Percentiles rank a stretch among this genome's conserved stretches.
These are phyloP conservation scores for Chloris gayana DNA, from an alignment of 176 grass and related monocot genomes.

Conservation along the genomic window DNA sequence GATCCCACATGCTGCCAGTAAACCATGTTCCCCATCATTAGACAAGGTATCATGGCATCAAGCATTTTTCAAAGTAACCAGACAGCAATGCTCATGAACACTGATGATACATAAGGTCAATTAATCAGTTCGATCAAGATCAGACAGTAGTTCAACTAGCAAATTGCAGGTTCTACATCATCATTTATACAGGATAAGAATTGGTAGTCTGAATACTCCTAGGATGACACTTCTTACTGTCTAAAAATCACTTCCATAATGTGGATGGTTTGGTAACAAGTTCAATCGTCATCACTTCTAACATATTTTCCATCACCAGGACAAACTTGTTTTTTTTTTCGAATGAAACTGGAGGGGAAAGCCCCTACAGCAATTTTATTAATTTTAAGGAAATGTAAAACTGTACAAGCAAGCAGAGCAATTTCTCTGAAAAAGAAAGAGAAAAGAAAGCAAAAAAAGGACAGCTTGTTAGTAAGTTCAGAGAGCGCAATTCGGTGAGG, in stretches of 20 bases:
- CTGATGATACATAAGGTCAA: neutral
- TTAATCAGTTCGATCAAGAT: neutral
- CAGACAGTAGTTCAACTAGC: neutral
- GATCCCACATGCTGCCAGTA: slow-evolving; percentile 66
- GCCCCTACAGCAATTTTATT: no score
- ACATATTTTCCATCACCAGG: neutral
- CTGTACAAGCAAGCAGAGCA: no score
- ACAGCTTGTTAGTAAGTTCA: neutral
- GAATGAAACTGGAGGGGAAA: no score
- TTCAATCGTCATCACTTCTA: neutral
- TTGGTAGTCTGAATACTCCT: no score
- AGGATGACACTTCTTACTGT: no score
- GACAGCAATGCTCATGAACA: neutral
- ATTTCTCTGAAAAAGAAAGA: no score
- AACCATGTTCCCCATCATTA: slow-evolving; percentile 28
- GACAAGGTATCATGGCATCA: slow-evolving; percentile 20
- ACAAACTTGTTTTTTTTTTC: no score
- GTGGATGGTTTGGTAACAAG: neutral
- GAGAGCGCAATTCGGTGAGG: neutral
- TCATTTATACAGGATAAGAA: neutral
- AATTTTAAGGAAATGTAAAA: no score
- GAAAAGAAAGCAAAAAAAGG: no score
- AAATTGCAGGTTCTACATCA: neutral
- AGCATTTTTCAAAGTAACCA: neutral
- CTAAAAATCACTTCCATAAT: neutral